Evolutionary conservation across 164 flowering plant genomes (phyloP).

Genomic region (Piper betle): DNA sequence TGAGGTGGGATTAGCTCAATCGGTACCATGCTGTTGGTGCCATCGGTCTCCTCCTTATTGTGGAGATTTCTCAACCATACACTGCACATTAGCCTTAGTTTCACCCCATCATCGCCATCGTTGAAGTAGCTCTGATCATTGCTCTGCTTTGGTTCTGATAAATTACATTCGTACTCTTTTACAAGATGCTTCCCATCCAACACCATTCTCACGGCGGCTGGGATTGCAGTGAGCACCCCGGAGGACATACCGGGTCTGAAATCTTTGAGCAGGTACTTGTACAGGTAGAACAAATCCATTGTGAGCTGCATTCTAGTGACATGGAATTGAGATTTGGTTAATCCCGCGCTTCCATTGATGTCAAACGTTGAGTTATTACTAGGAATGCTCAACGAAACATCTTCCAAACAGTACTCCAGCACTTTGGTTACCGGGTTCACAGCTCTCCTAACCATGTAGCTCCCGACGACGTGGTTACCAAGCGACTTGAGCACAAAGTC

Average conservation of each 20-base stretch:
- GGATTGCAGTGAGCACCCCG: slow-evolving; percentile 22
- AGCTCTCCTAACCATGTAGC: slow-evolving; percentile 63
- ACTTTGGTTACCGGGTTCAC: slow-evolving; percentile 92
- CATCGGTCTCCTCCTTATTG: slow-evolving; percentile 4
- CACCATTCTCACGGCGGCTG: slow-evolving; percentile 48
- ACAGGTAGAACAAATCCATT: slow-evolving; percentile 52
- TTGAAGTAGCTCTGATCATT: slow-evolving; percentile 5
- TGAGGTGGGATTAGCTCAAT: slow-evolving; percentile 27
- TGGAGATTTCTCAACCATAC: slow-evolving; percentile 13
- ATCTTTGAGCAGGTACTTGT: slow-evolving; percentile 40
- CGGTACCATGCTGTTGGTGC: background rate
- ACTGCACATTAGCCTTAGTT: slow-evolving; percentile 34
- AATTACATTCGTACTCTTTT: slow-evolving; percentile 29
- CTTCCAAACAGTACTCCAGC: slow-evolving; percentile 78
- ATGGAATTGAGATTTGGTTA: slow-evolving; percentile 14
- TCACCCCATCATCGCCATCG: slow-evolving; percentile 11
- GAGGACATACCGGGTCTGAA: slow-evolving; percentile 14
- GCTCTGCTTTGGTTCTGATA: too few species aligned
- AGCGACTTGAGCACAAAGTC: slow-evolving; percentile 88
- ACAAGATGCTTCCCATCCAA: slow-evolving; percentile 60
- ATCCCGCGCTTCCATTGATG: slow-evolving; percentile 6
- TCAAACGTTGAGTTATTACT: slow-evolving; percentile 6
- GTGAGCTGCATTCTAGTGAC: slow-evolving; percentile 38
- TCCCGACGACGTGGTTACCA: slow-evolving; percentile 82
- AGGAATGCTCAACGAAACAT: slow-evolving; percentile 27